Conservation (phyloP, 2,329 filamentous ascomycete genomes). For the Beauveria brongniartii region DNA sequence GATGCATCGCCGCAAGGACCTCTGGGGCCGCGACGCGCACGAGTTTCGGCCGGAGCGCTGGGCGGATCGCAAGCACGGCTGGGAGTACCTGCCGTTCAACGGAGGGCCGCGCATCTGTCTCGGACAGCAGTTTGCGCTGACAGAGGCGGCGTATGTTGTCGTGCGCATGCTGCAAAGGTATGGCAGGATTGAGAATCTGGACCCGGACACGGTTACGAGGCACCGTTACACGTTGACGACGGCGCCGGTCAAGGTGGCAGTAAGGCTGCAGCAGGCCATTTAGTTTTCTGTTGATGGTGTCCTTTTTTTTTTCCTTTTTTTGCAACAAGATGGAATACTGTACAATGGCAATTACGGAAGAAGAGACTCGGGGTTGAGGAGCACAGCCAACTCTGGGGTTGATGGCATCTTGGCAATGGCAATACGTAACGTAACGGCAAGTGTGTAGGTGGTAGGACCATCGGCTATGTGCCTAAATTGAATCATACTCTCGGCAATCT, state of each 20-base stretch:
- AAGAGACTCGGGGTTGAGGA: neutral
- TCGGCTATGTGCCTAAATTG: no score
- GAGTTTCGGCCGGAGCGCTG: conserved; percentile 30
- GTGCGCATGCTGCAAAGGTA: neutral
- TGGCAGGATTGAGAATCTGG: neutral
- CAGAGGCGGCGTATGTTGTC: neutral
- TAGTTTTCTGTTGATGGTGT: neutral
- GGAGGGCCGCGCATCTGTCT: conserved; percentile 22
- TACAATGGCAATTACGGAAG: no score
- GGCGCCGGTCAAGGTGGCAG: neutral
- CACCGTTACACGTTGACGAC: neutral
- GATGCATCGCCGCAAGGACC: conserved; percentile 25
- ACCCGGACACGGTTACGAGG: neutral
- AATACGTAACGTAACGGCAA: no score
- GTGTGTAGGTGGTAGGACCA: no score
- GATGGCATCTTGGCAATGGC: neutral
- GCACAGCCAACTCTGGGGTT: neutral
- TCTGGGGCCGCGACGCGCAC: conserved; percentile 27
- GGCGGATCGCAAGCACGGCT: conserved; percentile 22
- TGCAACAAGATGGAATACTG: no score
- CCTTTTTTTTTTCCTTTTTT: no score
- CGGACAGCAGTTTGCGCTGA: conserved; percentile 14
- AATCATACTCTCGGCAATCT: no score
- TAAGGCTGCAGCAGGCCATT: neutral
- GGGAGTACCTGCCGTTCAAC: conserved; percentile 22